Evolutionary conservation across 1,139 yeast genomes (phyloP).

Genomic region (Sugiyamaella neomexicana): DNA sequence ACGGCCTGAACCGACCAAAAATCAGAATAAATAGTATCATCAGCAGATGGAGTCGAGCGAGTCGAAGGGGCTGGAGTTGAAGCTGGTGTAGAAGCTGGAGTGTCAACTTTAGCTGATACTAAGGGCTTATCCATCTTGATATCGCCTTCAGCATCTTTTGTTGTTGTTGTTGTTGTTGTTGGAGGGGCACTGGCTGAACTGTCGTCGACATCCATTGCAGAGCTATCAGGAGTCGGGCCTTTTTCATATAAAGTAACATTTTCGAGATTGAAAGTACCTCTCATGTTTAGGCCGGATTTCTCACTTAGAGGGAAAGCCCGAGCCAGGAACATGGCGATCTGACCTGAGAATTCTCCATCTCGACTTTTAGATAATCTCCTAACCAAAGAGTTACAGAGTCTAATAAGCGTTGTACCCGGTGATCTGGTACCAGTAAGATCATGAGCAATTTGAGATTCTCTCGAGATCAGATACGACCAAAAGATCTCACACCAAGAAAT

Average conservation of each 20-base stretch:
- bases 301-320: conserved; percentile 43
- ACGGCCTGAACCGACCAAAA: conserved; percentile 38
- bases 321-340: conserved; percentile 42
- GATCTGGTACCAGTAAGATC: conserved; percentile 38
- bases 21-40: conserved; percentile 23
- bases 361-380: conserved; percentile 41
- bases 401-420: conserved; percentile 43
- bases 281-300: conserved; percentile 42
- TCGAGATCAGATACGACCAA: conserved; percentile 40
- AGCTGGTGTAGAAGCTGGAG: background rate
- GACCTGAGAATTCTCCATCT: conserved; percentile 43
- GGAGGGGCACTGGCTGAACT: background rate
- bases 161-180: too few relatives aligned
- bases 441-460: conserved; percentile 34
- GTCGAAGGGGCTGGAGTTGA: background rate
- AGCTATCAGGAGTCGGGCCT: background rate
- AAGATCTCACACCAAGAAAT: conserved; percentile 40
- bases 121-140: background rate
- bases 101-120: background rate
- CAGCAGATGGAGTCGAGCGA: conserved; percentile 4
- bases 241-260: conserved; percentile 39
- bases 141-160: conserved; percentile 17
- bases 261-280: conserved; percentile 42
- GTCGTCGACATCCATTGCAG: conserved; percentile 9
- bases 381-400: conserved; percentile 43